Base-by-base conservation (phyloP, 164 flowering plant genomes). In the Buxus sempervirens region DNA sequence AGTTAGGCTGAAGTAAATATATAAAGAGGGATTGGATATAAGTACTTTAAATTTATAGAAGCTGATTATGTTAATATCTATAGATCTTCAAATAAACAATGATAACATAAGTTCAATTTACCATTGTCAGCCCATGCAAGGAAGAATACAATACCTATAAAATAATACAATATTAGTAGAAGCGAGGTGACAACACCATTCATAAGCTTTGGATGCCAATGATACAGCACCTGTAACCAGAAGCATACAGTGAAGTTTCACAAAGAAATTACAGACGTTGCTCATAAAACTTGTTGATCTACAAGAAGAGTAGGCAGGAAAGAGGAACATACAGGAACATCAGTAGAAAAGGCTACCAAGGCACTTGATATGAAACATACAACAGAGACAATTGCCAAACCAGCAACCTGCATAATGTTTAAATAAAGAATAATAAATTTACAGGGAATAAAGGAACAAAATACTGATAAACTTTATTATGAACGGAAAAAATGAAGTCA, bases 331-430 rank as follows among this genome's bases (percentile, higher is more conserved):
- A 94, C 97, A 41, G 96, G 91, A 69, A 86, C 82, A 67, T 86
- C 77, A 57, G 96, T 87, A n/a, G 80, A 74, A 56, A 94, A 72
- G 64, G 89, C 90, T 21, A 88, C 83, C 23, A 83, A 28, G 56
- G 95, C 81, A 77, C 93, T 87, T 65, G 90, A 78, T 8, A 93
- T 84, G 79, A 94, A 94, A 75, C 97, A 87, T 28, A 88, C 41
- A 73, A 91, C 81, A 66, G 90, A 90, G 23, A 90, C 93, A 65
- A 79, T 71, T 26, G 98, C 91, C 76, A 88, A 67, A 51, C 98
- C 90, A 56, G 89, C 89, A 70, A 94, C 93, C 98, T 93, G 84
- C 72, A 77, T 23, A 18, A 48, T 20, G 26, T n/a, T 57, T 41
- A 0, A 21, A 62, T 26, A 27, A 26, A 25, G 8, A 18, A 9